Percentiles rank a stretch among this genome's conserved stretches.
Conservation (phyloP, 108 stramenopile species). For the Pseudonitzschia pungens region DNA sequence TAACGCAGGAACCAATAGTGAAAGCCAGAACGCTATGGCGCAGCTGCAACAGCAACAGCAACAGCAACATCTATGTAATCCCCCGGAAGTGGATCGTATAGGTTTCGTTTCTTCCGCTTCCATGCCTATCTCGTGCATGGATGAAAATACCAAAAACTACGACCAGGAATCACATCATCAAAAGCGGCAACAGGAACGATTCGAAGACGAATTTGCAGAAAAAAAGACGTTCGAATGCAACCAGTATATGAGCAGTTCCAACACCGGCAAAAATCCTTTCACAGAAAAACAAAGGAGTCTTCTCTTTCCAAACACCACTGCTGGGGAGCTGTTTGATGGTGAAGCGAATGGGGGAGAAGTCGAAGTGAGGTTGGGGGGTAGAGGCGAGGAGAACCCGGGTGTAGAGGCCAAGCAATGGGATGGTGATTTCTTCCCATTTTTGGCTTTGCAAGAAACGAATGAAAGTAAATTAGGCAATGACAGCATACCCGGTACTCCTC, state of each 20-base stretch:
- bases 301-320: background rate
- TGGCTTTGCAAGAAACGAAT: background rate
- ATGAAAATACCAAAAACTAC: background rate
- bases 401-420: background rate
- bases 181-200: background rate
- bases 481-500: background rate
- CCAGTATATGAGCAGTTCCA: background rate
- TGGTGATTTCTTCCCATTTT: background rate
- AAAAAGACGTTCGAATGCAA: background rate
- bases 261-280: background rate
- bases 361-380: background rate
- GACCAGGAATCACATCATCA: too few relatives aligned
- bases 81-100: background rate
- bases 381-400: background rate
- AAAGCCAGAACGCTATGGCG: background rate
- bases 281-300: background rate
- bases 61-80: background rate
- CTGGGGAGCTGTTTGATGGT: background rate
- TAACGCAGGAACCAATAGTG: background rate
- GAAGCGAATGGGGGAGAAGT: background rate
- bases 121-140: background rate
- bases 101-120: background rate
- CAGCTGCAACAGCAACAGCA: background rate
- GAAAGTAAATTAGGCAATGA: background rate
- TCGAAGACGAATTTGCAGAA: constrained; percentile 2